A percentile compares a stretch with the other conserved stretches of the same genome.
phyloP scores from a whole-genome alignment of 1,284 basidiomycete species.

The Dichomitus squalens region DNA sequence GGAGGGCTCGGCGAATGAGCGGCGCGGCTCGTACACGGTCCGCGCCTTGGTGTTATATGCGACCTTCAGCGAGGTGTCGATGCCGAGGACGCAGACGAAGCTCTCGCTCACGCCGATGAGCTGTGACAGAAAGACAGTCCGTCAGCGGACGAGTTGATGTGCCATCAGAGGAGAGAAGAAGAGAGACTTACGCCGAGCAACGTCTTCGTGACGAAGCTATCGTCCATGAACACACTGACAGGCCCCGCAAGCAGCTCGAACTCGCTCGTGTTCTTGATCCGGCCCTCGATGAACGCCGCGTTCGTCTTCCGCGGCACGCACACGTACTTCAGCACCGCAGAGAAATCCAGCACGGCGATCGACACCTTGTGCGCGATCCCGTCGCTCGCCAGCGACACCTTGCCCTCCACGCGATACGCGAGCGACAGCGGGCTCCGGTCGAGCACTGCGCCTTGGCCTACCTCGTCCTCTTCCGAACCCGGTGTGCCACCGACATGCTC shows the following conservation, averaged over 20 bases:
- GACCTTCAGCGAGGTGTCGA: conserved; percentile 39
- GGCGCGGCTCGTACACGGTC: conserved; percentile 31
- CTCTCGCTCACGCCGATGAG: conserved; percentile 50
- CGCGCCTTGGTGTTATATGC: conserved; percentile 8
- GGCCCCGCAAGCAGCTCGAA: conserved; percentile 53
- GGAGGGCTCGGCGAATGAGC: conserved; percentile 43
- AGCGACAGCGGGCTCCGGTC: conserved; percentile 46
- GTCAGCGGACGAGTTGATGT: neutral
- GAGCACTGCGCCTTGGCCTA: neutral
- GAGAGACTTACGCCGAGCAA: conserved; percentile 41
- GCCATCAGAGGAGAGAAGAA: neutral
- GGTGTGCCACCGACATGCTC: neutral
- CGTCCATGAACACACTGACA: conserved; percentile 53
- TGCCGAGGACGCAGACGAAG: conserved; percentile 57
- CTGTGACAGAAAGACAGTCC: conserved; percentile 25
- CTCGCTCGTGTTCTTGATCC: conserved; percentile 54
- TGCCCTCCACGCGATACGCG: conserved; percentile 50
- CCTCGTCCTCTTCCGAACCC: neutral
- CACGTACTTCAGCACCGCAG: conserved; percentile 49
- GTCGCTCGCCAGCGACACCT: conserved; percentile 53
- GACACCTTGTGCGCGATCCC: conserved; percentile 55
- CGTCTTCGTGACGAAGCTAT: conserved; percentile 51
- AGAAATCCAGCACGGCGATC: conserved; percentile 50
- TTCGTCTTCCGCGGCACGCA: conserved; percentile 49
- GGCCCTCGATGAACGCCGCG: conserved; percentile 45